A percentile compares a stretch with the other conserved stretches of the same genome.
Evolutionary conservation across 352 stramenopile genomes (phyloP).

Genomic region (Halophytophthora batemanensis): DNA sequence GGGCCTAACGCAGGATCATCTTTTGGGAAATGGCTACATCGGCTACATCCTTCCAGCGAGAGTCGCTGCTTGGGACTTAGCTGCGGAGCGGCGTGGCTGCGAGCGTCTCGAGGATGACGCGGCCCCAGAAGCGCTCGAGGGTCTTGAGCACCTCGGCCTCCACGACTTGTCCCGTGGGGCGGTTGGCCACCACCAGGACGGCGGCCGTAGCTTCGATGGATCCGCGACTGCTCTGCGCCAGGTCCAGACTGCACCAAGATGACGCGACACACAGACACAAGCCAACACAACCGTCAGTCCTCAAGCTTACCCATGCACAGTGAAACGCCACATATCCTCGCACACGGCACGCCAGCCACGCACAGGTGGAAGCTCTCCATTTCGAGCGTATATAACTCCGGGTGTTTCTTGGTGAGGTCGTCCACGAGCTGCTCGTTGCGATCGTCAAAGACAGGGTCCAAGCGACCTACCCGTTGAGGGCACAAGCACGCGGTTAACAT

Average conservation of each 20-base stretch:
- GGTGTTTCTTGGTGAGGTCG: slow-evolving; percentile 24
- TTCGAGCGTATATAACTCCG: slow-evolving; percentile 45
- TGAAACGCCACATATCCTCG: too few relatives aligned
- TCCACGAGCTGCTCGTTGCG: slow-evolving; percentile 50
- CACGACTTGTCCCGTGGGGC: slow-evolving; percentile 35
- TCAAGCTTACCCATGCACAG: too few relatives aligned
- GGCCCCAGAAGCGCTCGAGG: slow-evolving; percentile 35
- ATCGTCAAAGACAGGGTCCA: slow-evolving; percentile 55
- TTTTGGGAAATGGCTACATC: too few relatives aligned
- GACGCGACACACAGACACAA: too few relatives aligned
- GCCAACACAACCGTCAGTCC: too few relatives aligned
- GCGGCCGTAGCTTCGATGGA: slow-evolving; percentile 36
- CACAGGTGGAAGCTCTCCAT: slow-evolving; percentile 78
- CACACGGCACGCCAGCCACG: slow-evolving; percentile 1
- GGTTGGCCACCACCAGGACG: slow-evolving; percentile 44
- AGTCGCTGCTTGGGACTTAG: slow-evolving; percentile 4
- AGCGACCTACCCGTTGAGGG: slow-evolving; percentile 29
- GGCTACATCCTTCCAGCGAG: neutral
- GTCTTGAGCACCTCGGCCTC: slow-evolving; percentile 25
- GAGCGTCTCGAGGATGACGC: slow-evolving; percentile 32
- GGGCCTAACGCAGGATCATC: too few relatives aligned
- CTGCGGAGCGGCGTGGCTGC: slow-evolving; percentile 14
- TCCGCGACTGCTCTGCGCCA: slow-evolving; percentile 41
- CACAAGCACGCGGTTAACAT: too few relatives aligned
- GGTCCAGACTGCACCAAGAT: slow-evolving; percentile 25